Percentiles rank a stretch among this genome's conserved stretches.
phyloP scores from a whole-genome alignment of 2,329 filamentous ascomycete genomes.

The Curvularia sp. region DNA sequence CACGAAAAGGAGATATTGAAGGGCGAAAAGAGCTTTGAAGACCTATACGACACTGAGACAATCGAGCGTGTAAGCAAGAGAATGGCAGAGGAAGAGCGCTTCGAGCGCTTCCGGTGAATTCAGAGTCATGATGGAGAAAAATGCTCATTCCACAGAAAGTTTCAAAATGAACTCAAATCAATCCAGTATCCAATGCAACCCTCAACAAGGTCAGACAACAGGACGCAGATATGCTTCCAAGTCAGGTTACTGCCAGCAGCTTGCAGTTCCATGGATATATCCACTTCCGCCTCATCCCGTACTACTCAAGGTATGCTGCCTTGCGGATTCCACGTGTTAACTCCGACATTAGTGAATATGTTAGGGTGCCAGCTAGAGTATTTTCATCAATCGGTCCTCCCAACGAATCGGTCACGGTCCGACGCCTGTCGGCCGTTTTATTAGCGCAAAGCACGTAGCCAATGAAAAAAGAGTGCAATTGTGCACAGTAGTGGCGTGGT shows the following conservation, averaged over 20 bases:
- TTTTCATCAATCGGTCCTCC: constrained; percentile 5
- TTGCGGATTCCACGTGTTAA: constrained; percentile 1
- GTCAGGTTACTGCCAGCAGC: neutral
- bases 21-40: constrained; percentile 69
- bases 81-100: constrained; percentile 70
- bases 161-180: neutral
- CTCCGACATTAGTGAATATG: constrained; percentile 7
- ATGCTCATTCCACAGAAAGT: neutral
- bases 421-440: constrained; percentile 4
- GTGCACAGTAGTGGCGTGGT: constrained; percentile 5
- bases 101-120: constrained; percentile 56
- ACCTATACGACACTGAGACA: constrained; percentile 75
- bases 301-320: neutral
- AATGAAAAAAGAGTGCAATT: constrained; percentile 11
- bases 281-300: neutral
- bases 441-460: constrained; percentile 12
- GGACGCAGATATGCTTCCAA: neutral
- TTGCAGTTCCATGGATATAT: neutral
- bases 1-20: constrained; percentile 83
- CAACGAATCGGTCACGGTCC: constrained; percentile 1
- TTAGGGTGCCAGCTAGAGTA: neutral
- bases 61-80: constrained; percentile 72
- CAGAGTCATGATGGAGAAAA: neutral
- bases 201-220: neutral
- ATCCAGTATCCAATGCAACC: neutral